Evolutionary conservation across 805 yeast species (phyloP).

Genomic region (Vanderwaltozyma tropicalis): DNA sequence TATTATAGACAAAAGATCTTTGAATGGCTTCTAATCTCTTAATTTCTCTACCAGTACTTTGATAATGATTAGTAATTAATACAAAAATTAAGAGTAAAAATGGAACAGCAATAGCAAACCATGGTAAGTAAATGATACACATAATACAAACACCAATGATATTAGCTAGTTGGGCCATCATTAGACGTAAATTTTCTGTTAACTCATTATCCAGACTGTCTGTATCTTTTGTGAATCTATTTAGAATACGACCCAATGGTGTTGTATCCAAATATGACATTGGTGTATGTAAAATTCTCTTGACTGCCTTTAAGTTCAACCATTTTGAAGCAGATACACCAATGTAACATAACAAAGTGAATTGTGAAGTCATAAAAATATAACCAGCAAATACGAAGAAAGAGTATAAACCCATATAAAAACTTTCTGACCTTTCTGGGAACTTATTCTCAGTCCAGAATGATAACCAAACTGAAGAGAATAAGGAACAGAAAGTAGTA

Average conservation of each 20-base stretch:
- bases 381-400: slow-evolving; percentile 42
- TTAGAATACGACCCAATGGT: slow-evolving; percentile 78
- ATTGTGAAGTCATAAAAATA: slow-evolving; percentile 33
- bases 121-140: slow-evolving; percentile 65
- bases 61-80: slow-evolving; percentile 35
- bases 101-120: slow-evolving; percentile 65
- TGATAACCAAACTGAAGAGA: slow-evolving; percentile 55
- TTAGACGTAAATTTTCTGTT: slow-evolving; percentile 54
- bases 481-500: slow-evolving; percentile 24
- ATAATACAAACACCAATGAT: slow-evolving; percentile 57
- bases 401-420: slow-evolving; percentile 70
- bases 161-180: slow-evolving; percentile 42
- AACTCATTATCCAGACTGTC: slow-evolving; percentile 77
- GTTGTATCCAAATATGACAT: slow-evolving; percentile 79
- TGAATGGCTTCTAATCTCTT: slow-evolving; percentile 43
- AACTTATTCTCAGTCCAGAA: slow-evolving; percentile 67
- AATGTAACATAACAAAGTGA: slow-evolving; percentile 27
- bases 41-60: slow-evolving; percentile 41
- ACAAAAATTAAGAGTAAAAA: slow-evolving; percentile 39
- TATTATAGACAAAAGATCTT: slow-evolving; percentile 42
- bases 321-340: slow-evolving; percentile 44
- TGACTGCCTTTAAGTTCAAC: slow-evolving; percentile 52
- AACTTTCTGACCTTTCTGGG: slow-evolving; percentile 34
- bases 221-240: slow-evolving; percentile 80
- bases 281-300: slow-evolving; percentile 60